Percentiles rank a stretch among this genome's conserved stretches.
These are phyloP conservation scores for Venturiaceae sp. DNA, from an alignment of 2,329 filamentous ascomycete species.

Conservation along the genomic window DNA sequence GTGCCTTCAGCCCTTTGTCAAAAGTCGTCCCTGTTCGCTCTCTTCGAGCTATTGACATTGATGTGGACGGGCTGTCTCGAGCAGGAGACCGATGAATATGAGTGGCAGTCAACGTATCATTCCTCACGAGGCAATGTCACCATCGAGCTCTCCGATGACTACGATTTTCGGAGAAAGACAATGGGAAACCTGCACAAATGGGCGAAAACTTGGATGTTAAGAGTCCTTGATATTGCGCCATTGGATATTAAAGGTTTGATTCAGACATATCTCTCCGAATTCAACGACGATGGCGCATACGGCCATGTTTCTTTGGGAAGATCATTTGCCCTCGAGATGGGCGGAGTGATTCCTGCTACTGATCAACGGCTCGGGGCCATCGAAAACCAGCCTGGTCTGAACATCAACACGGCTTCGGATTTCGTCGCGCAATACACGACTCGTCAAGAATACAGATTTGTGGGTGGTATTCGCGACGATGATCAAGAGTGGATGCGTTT, in stretches of 20 bases:
- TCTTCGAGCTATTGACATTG: slow-evolving; percentile 82
- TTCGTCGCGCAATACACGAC: slow-evolving; percentile 97
- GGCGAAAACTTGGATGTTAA: slow-evolving; percentile 71
- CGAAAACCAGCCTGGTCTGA: slow-evolving; percentile 60
- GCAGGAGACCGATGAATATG: slow-evolving; percentile 87
- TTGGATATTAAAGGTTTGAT: slow-evolving; percentile 90
- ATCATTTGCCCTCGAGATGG: slow-evolving; percentile 91
- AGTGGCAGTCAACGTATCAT: slow-evolving; percentile 71
- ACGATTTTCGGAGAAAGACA: slow-evolving; percentile 69
- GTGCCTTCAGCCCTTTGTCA: slow-evolving; percentile 88
- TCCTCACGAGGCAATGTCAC: slow-evolving; percentile 70
- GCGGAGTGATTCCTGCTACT: slow-evolving; percentile 71
- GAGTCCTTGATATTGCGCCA: slow-evolving; percentile 74
- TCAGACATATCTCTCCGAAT: slow-evolving; percentile 89
- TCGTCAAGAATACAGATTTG: slow-evolving; percentile 87
- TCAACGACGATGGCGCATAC: slow-evolving; percentile 81
- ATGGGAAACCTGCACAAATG: slow-evolving; percentile 67
- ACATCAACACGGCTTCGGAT: slow-evolving; percentile 87
- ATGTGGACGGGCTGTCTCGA: slow-evolving; percentile 96
- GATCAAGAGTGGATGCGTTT: slow-evolving; percentile 57
- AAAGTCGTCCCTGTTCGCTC: slow-evolving; percentile 78
- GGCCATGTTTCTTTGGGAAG: slow-evolving; percentile 86
- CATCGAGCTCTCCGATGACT: slow-evolving; percentile 90
- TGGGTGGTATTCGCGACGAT: slow-evolving; percentile 63
- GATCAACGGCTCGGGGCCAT: slow-evolving; percentile 79